phyloP scores from a whole-genome alignment of 2,329 filamentous ascomycete genomes.

The Dothistroma septosporum region DNA sequence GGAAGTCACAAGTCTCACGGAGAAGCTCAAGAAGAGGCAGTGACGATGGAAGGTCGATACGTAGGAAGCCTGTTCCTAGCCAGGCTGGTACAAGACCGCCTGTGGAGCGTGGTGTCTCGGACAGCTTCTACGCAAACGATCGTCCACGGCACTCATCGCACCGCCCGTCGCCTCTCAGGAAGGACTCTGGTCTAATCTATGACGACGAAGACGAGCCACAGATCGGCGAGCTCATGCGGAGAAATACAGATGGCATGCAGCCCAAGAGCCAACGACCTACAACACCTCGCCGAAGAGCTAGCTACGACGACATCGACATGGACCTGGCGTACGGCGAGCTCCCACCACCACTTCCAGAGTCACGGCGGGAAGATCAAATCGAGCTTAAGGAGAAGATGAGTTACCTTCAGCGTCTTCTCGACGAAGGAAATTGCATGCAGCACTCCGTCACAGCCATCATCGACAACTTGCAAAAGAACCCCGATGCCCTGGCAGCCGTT shows the following conservation, averaged over 20 bases:
- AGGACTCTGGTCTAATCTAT: slow-evolving; percentile 19
- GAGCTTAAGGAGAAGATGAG: slow-evolving; percentile 66
- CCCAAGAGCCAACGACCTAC: slow-evolving; percentile 15
- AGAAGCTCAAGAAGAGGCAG: slow-evolving; percentile 28
- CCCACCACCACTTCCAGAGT: slow-evolving; percentile 60
- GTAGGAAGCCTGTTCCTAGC: slow-evolving; percentile 26
- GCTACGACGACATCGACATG: slow-evolving; percentile 68
- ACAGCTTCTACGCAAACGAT: slow-evolving; percentile 46
- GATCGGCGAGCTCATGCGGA: slow-evolving; percentile 39
- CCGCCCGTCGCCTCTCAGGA: slow-evolving; percentile 31
- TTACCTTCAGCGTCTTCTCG: slow-evolving; percentile 70
- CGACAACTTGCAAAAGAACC: slow-evolving; percentile 71
- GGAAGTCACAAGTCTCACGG: slow-evolving; percentile 19
- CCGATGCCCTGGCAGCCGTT: slow-evolving; percentile 89
- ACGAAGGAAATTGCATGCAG: slow-evolving; percentile 85
- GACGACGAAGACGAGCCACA: slow-evolving; percentile 29
- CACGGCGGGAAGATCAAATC: slow-evolving; percentile 48
- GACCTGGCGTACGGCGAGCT: slow-evolving; percentile 85
- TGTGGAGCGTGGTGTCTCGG: slow-evolving; percentile 44
- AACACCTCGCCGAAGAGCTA: slow-evolving; percentile 35
- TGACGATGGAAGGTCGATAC: slow-evolving; percentile 21
- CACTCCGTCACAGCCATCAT: slow-evolving; percentile 81
- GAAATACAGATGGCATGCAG: slow-evolving; percentile 41
- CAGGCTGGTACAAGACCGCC: slow-evolving; percentile 29
- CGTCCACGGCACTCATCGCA: slow-evolving; percentile 14